Evolutionary conservation across 2,329 filamentous ascomycete genomes (phyloP).

Genomic region (Colletotrichum godetiae): DNA sequence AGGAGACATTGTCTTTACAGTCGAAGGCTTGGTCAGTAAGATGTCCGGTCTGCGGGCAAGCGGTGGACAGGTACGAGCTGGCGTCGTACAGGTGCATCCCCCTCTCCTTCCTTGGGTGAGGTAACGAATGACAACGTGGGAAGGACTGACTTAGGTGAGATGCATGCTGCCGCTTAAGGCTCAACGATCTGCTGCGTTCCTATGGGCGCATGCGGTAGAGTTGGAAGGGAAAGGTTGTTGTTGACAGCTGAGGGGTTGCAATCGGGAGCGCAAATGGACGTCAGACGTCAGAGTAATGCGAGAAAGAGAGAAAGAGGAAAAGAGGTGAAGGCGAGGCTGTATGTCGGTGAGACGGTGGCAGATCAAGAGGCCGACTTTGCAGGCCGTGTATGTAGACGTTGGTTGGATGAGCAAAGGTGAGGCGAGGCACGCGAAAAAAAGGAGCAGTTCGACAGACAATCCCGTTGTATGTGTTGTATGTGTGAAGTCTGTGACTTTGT

Average conservation of each 20-base stretch:
- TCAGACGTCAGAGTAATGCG: neutral
- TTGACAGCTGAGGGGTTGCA: neutral
- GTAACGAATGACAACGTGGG: neutral
- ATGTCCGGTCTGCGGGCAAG: neutral
- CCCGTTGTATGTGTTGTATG: slow-evolving; percentile 22
- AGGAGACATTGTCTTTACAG: slow-evolving; percentile 34
- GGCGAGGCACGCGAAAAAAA: neutral
- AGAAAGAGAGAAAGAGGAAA: too few relatives aligned
- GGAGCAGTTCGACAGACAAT: neutral
- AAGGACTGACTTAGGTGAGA: slow-evolving; percentile 22
- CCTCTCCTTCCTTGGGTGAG: slow-evolving; percentile 9
- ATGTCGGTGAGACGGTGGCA: neutral
- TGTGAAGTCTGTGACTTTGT: neutral
- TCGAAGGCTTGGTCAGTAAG: slow-evolving; percentile 9
- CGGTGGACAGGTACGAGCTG: neutral
- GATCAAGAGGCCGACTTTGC: slow-evolving; percentile 1
- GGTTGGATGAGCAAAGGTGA: slow-evolving; percentile 18
- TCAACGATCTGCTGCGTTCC: neutral
- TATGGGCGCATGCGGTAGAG: neutral
- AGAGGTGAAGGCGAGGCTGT: neutral
- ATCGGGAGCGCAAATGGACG: neutral
- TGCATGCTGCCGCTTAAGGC: slow-evolving; percentile 34
- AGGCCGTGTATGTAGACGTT: slow-evolving; percentile 10
- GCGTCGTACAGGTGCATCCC: slow-evolving; percentile 17
- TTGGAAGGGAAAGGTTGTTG: neutral